Conservation (phyloP, 2,329 filamentous ascomycete species). For the Colletotrichum musicola region DNA sequence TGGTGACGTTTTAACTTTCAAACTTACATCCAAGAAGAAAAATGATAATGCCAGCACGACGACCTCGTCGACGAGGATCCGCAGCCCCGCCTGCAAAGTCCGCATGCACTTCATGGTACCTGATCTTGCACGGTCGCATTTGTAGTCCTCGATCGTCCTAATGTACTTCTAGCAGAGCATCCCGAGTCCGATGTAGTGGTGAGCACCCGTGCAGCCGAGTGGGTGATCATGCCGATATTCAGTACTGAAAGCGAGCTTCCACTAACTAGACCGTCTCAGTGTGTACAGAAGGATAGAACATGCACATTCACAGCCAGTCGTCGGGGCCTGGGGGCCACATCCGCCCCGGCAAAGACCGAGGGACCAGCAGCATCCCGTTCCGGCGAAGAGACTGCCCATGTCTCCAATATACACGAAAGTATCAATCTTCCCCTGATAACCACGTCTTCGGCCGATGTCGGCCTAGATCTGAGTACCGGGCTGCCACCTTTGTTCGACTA, state of each 20-base stretch:
- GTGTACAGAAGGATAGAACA: not conserved
- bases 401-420: too few species aligned
- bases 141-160: too few species aligned
- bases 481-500: not conserved
- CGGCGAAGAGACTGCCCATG: too few species aligned
- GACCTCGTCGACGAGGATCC: not conserved
- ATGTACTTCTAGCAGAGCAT: not conserved
- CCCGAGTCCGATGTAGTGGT: slow-evolving; percentile 1
- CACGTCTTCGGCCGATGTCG: not conserved
- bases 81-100: not conserved
- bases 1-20: too few species aligned
- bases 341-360: too few species aligned
- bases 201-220: not conserved
- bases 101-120: slow-evolving; percentile 2
- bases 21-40: not conserved
- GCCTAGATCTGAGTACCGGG: not conserved
- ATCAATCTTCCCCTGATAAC: too few species aligned
- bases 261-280: not conserved
- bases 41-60: not conserved
- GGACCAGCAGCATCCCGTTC: too few species aligned
- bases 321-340: not conserved
- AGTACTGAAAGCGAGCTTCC: too few species aligned
- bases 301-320: not conserved
- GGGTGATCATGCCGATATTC: too few species aligned
- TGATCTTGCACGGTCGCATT: too few species aligned